These are phyloP conservation scores for Melampsora americana DNA, from an alignment of 1,284 basidiomycete genomes.

Conservation along the genomic window DNA sequence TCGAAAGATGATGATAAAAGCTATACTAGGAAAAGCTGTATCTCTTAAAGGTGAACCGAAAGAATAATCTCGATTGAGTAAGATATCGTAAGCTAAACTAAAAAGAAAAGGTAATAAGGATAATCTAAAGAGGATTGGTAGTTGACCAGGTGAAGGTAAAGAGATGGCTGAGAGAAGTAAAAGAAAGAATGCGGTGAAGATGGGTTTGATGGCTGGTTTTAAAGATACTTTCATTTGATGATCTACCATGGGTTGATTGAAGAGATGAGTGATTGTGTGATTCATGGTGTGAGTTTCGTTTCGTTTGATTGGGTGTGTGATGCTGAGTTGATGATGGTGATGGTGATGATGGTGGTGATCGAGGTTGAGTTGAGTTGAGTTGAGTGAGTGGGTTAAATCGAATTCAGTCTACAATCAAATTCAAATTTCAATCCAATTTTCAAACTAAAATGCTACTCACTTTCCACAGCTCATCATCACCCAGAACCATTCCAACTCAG, in stretches of 20 bases:
- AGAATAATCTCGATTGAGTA: conserved; percentile 20
- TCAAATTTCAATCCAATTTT: too few species aligned
- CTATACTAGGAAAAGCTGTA: conserved; percentile 28
- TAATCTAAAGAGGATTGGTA: conserved; percentile 18
- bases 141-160: conserved; percentile 4
- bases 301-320: too few species aligned
- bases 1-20: conserved; percentile 11
- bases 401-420: too few species aligned
- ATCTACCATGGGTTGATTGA: conserved; percentile 32
- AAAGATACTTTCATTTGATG: conserved; percentile 7
- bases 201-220: conserved; percentile 18
- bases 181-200: conserved; percentile 8
- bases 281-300: background rate
- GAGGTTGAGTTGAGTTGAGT: too few species aligned
- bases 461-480: too few species aligned
- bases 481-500: too few species aligned
- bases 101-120: conserved; percentile 19
- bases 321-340: too few species aligned
- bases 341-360: too few species aligned
- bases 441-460: too few species aligned
- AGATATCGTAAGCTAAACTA: conserved; percentile 22
- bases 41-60: conserved; percentile 25
- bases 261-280: conserved; percentile 9
- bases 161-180: conserved; percentile 28
- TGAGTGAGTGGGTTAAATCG: too few species aligned